Evolutionary conservation across 2,329 filamentous ascomycete species (phyloP), one percentile per base, ranked within the genome.

Genomic region (Chaetomium strumarium): DNA sequence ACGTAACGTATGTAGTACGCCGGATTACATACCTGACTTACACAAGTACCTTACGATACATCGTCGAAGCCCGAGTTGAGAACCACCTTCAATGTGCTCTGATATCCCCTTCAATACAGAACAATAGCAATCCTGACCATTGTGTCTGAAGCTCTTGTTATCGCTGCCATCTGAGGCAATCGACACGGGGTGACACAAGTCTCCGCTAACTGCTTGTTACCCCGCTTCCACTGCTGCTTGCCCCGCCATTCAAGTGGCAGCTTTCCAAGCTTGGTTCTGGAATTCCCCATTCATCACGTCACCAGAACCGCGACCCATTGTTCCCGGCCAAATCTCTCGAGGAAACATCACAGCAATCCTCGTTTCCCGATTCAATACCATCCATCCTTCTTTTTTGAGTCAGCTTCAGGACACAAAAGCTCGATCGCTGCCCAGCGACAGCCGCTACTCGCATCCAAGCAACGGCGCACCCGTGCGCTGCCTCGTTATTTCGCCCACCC

Each of bases 221-320:
- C 52, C 52, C 52, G 52, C 52, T 51, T 48, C 24, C 33, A 39
- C 31, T 11, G 30, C 20, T 12, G 13, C 39, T 33, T 55, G 52
- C 52, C 52, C 52, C 52, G 52, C 52, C 48, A 49, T 53, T 33
- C 12, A 37, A 20, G 5, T 19, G 12, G 34, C 46, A 31, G 43
- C 11, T 16, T 49, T 47, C 46, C 46, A 50, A 50, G 52, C 46
- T 54, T 50, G 42, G 41, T 41, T 54, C 40, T 49, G 29, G 46
- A 48, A 38, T 20, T 43, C 31, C 42, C 46, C 38, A 40, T 44
- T 44, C 37, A 55, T 51, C 48, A 51, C 48, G 44, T 51, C 48
- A 51, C 52, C 42, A 37, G 7, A 19, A n/a, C 5, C 19, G 29
- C 46, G 34, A 20, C 40, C 20, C 11, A 9, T 13, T 19, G 13